phyloP scores from a whole-genome alignment of 108 stramenopile genomes.

The Nitzschia putrida region DNA sequence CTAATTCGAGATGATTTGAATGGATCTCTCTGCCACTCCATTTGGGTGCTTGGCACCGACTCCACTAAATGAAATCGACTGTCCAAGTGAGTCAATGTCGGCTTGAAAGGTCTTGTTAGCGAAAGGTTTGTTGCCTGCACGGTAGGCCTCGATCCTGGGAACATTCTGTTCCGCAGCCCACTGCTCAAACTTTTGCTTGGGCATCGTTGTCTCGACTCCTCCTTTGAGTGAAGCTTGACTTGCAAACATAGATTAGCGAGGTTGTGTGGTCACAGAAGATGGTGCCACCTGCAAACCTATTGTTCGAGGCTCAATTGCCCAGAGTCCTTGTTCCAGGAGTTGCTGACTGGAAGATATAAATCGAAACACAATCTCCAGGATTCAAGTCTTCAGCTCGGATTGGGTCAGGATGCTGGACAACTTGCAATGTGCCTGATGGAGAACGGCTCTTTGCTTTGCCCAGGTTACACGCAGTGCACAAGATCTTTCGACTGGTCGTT shows the following conservation, averaged over 20 bases:
- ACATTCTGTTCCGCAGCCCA: conserved; percentile 10
- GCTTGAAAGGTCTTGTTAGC: conserved; percentile 3
- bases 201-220: conserved; percentile 43
- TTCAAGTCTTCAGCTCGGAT: conserved; percentile 10
- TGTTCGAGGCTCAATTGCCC: too few species aligned
- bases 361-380: conserved; percentile 42
- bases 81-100: conserved; percentile 10
- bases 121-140: conserved; percentile 37
- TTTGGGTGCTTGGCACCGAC: conserved; percentile 64
- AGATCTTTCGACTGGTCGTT: background rate
- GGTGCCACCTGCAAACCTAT: conserved; percentile 42
- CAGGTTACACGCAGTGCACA: conserved; percentile 32
- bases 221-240: conserved; percentile 31
- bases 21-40: conserved; percentile 49
- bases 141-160: conserved; percentile 22
- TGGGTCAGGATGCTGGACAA: conserved; percentile 16
- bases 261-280: conserved; percentile 51
- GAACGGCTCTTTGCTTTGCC: conserved; percentile 30
- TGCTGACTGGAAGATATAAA: conserved; percentile 41
- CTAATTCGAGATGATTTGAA: conserved; percentile 35
- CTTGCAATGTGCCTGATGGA: background rate
- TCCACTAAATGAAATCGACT: conserved; percentile 37
- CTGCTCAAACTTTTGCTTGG: conserved; percentile 45
- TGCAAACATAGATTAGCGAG: conserved; percentile 14
- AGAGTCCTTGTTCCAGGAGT: conserved; percentile 41